Evolutionary conservation across 202 grass and related monocot species (phyloP), one percentile per base, ranked within the genome.

Genomic region (Brachypodium distachyon): DNA sequence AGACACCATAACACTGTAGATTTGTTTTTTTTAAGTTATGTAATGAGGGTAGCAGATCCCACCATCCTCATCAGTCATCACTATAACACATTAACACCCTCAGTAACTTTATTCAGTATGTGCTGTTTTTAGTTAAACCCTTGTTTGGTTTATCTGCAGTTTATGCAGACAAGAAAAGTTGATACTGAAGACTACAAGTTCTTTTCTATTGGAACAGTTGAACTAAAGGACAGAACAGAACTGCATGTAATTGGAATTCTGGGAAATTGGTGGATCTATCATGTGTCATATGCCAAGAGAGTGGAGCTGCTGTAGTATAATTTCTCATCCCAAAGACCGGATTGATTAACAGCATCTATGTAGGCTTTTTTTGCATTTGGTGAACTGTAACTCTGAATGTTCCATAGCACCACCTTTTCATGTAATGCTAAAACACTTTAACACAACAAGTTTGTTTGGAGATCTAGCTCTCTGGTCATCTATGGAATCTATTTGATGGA

Each of bases 131-230:
- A 74, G 21, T 63, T 81, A 60, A 55, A 70, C 43, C 17, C 22
- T 66, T 69, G 19, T 52, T 29, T 58, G 44, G 44, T 78, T 83
- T 91, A 27, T 61, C 52, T 58, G 78, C 88, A 93, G 94, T 52
- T 73, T 19, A 37, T 86, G 46, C 86, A 56, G 68, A 87, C 90
- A 61, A 94, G 72, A 75, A 97, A 94, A 83, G 74, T 97, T 67
- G 85, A 88, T 25, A 47, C 77, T n/a, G 40, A 90, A 64, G 94
- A 97, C 77, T 94, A 88, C 91, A 97, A 84, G 82, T 61, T 97
- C 42, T 80, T 94, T 57, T 92, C 88, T 78, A 79, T 77, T 70
- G 88, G 83, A 59, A 83, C 51, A 0, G 77, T 97, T 55, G 86
- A 92, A 82, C 61, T 86, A 68, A 63, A 28, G 43, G 84, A 97